Percentiles rank a stretch among this genome's conserved stretches.
Evolutionary conservation across 148 eudicot species (phyloP).

Genomic region (Vaccinium darrowii): DNA sequence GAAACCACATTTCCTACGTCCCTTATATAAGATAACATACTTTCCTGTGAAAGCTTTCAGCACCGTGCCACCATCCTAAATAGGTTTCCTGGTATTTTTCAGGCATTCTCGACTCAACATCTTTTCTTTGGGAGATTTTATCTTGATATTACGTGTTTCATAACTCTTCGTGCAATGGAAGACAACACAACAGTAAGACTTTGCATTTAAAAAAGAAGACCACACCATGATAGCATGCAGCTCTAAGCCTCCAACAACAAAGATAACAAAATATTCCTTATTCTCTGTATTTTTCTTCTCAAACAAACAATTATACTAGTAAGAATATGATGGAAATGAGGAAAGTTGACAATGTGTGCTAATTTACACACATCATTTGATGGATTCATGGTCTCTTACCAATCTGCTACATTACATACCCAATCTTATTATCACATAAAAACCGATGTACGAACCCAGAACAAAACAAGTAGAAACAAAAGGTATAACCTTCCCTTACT

Average conservation of each 20-base stretch:
- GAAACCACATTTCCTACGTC: not conserved
- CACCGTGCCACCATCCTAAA: not conserved
- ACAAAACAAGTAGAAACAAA: not conserved
- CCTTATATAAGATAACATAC: not conserved
- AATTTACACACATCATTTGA: not conserved
- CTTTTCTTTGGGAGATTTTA: not conserved
- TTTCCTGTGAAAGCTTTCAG: not conserved
- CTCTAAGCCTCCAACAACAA: not conserved
- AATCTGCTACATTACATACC: not conserved
- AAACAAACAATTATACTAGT: slow-evolving; percentile 11
- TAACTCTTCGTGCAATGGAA: not conserved
- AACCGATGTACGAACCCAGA: not conserved
- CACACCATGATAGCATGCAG: not conserved
- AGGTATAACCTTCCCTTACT: slow-evolving; percentile 13
- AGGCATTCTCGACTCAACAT: not conserved
- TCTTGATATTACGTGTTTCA: not conserved
- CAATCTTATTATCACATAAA: slow-evolving; percentile 14
- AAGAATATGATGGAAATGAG: not conserved
- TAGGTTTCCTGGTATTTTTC: not conserved
- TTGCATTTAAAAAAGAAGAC: not conserved
- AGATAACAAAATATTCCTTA: not conserved
- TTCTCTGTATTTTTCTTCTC: not conserved
- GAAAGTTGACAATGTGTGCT: slow-evolving; percentile 11
- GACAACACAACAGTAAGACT: too few relatives aligned
- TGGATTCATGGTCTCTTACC: slow-evolving; percentile 5